phyloP scores from a whole-genome alignment of 371 early-diverging fungal species.

The Rhizopus sp. region DNA sequence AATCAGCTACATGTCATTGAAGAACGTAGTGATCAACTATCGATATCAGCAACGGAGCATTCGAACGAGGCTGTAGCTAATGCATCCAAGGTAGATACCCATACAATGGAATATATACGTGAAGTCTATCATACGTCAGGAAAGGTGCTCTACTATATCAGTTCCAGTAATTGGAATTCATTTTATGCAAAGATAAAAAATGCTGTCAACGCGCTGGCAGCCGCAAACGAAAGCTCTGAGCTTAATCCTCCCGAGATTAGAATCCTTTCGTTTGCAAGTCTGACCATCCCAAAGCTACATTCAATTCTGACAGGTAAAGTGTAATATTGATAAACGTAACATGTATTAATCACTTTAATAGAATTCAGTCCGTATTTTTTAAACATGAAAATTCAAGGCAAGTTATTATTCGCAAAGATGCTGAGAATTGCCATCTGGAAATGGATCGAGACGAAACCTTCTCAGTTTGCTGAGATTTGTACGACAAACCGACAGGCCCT shows the following conservation, averaged over 20 bases:
- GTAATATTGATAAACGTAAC: neutral
- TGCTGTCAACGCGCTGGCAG: conserved; percentile 26
- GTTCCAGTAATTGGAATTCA: conserved; percentile 79
- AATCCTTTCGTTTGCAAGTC: conserved; percentile 35
- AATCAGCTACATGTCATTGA: conserved; percentile 46
- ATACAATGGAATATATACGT: conserved; percentile 42
- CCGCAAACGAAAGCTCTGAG: conserved; percentile 26
- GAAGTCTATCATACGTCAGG: conserved; percentile 67
- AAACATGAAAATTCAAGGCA: conserved; percentile 67
- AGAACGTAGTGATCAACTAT: conserved; percentile 48
- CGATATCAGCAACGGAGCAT: conserved; percentile 31
- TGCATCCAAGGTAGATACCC: conserved; percentile 24
- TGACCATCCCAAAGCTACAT: conserved; percentile 28
- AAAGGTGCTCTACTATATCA: conserved; percentile 72
- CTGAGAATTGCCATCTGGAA: conserved; percentile 83
- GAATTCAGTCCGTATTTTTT: conserved; percentile 66
- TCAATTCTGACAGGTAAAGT: conserved; percentile 35
- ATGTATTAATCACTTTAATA: conserved; percentile 14
- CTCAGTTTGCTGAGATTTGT: conserved; percentile 72
- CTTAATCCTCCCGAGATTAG: conserved; percentile 34
- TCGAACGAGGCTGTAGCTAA: conserved; percentile 29
- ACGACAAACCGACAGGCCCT: conserved; percentile 63
- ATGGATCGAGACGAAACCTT: conserved; percentile 81
- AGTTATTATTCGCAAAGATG: conserved; percentile 67
- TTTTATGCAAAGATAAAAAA: conserved; percentile 65